Conservation (phyloP, 1,284 basidiomycete genomes). For the Rhodofomes roseus region DNA sequence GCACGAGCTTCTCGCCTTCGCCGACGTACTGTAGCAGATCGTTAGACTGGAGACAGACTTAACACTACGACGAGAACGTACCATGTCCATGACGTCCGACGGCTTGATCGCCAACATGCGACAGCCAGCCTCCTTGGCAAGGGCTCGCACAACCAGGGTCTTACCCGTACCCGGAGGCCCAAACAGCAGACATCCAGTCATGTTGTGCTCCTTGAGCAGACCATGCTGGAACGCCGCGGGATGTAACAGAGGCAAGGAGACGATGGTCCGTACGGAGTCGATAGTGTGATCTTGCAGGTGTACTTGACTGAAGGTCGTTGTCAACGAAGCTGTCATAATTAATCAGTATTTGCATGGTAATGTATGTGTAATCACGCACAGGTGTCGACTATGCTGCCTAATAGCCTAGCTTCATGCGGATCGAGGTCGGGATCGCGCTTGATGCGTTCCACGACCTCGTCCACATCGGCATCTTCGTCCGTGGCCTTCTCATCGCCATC, state of each 20-base stretch:
- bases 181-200: conserved; percentile 85
- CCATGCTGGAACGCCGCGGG: conserved; percentile 89
- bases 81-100: conserved; percentile 89
- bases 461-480: conserved; percentile 39
- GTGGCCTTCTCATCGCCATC: conserved; percentile 34
- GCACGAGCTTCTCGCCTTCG: conserved; percentile 93
- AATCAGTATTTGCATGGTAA: conserved; percentile 10
- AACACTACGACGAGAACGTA: conserved; percentile 30
- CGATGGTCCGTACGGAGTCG: conserved; percentile 86
- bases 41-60: conserved; percentile 3
- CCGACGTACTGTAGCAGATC: conserved; percentile 72
- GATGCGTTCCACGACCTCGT: conserved; percentile 72
- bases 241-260: conserved; percentile 87
- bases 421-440: conserved; percentile 75
- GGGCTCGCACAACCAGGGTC: conserved; percentile 84
- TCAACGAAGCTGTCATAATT: conserved; percentile 51
- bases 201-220: conserved; percentile 86
- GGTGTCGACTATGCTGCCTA: conserved; percentile 83
- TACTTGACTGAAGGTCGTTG: conserved; percentile 86
- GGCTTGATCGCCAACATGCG: conserved; percentile 84
- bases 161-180: conserved; percentile 93
- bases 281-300: conserved; percentile 83
- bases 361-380: conserved; percentile 39
- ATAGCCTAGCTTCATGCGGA: conserved; percentile 69
- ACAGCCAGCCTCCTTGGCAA: conserved; percentile 89